These are phyloP conservation scores for Bondarzewia mesenterica DNA, from an alignment of 1,284 basidiomycete genomes.

Conservation along the genomic window DNA sequence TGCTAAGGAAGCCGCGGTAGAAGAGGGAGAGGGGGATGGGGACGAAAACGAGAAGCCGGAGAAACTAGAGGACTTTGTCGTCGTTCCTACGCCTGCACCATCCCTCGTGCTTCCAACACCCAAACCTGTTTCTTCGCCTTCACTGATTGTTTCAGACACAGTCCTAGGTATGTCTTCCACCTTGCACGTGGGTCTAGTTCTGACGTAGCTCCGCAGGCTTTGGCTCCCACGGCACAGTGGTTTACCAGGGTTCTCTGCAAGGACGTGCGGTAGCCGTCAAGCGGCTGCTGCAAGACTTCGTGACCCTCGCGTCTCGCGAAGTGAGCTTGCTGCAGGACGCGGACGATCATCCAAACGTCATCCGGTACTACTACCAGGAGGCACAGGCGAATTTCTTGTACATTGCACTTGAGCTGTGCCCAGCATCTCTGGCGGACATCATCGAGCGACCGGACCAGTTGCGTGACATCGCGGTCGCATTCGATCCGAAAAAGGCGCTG, in stretches of 20 bases:
- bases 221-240: slow-evolving; percentile 95
- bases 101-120: slow-evolving; percentile 20
- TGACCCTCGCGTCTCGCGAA: slow-evolving; percentile 90
- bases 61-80: slow-evolving; percentile 1
- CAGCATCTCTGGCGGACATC: slow-evolving; percentile 89
- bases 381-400: slow-evolving; percentile 89
- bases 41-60: background rate
- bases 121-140: slow-evolving; percentile 26
- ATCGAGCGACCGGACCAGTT: slow-evolving; percentile 78
- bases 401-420: slow-evolving; percentile 95
- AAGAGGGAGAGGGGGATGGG: slow-evolving; percentile 19
- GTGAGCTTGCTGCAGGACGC: slow-evolving; percentile 92
- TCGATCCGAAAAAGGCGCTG: slow-evolving; percentile 86
- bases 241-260: slow-evolving; percentile 90
- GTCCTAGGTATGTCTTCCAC: slow-evolving; percentile 57
- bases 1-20: slow-evolving; percentile 13
- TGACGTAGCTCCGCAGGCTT: slow-evolving; percentile 52
- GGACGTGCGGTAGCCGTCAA: slow-evolving; percentile 96
- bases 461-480: slow-evolving; percentile 56
- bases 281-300: slow-evolving; percentile 91
- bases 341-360: slow-evolving; percentile 97
- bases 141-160: slow-evolving; percentile 64
- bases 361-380: slow-evolving; percentile 98
- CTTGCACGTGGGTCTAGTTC: background rate
- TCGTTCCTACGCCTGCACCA: slow-evolving; percentile 8